These are phyloP conservation scores for Leucocoprinus birnbaumii DNA, from an alignment of 768 basidiomycete species.

Conservation along the genomic window DNA sequence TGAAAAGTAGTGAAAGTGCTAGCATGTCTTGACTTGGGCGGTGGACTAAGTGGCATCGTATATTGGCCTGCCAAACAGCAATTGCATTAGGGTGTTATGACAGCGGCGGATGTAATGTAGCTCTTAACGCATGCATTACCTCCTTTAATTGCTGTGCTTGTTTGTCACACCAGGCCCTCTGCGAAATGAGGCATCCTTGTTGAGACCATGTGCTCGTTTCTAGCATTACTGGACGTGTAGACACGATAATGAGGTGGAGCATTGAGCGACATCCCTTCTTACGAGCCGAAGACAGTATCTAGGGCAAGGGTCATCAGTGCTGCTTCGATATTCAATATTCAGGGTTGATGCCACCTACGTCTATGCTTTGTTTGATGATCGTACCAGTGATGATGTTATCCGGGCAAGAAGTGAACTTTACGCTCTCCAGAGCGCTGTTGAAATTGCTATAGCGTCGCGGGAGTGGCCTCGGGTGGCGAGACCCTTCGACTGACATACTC, in stretches of 20 bases:
- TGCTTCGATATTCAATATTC: neutral
- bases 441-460: constrained; percentile 41
- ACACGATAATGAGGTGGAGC: constrained; percentile 14
- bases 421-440: constrained; percentile 31
- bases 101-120: constrained; percentile 7
- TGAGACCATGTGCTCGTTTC: neutral
- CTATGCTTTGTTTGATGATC: constrained; percentile 40
- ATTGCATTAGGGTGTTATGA: constrained; percentile 1
- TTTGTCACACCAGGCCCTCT: constrained; percentile 10
- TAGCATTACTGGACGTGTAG: constrained; percentile 3
- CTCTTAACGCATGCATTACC: constrained; percentile 8
- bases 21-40: constrained; percentile 43
- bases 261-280: neutral
- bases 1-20: constrained; percentile 43
- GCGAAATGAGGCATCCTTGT: constrained; percentile 1
- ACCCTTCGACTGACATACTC: constrained; percentile 4
- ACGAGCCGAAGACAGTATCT: constrained; percentile 10
- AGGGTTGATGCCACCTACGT: constrained; percentile 31
- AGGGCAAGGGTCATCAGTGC: neutral
- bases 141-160: constrained; percentile 8
- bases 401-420: constrained; percentile 39
- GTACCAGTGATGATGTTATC: constrained; percentile 43
- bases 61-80: constrained; percentile 37
- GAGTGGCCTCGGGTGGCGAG: constrained; percentile 13
- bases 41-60: constrained; percentile 59